A percentile compares a stretch with the other conserved stretches of the same genome.
Conservation (phyloP, 495 filamentous ascomycete species). For the Thozetella sp. region DNA sequence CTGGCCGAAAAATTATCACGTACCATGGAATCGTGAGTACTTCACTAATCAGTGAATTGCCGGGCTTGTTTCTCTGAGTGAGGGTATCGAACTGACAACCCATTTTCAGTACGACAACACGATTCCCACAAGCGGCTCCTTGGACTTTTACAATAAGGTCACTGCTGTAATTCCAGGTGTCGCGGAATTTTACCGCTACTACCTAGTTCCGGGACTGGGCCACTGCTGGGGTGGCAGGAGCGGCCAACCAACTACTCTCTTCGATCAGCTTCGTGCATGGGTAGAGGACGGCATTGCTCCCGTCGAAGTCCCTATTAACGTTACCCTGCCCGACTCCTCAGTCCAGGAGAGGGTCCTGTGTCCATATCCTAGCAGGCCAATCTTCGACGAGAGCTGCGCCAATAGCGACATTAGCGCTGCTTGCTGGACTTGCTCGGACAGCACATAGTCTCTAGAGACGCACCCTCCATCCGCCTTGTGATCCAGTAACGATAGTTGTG, state of each 20-base stretch:
- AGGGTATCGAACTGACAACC: neutral
- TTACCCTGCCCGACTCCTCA: slow-evolving; percentile 10
- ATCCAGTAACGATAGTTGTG: no score
- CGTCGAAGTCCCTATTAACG: slow-evolving; percentile 7
- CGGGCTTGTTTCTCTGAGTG: neutral
- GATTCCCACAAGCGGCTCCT: slow-evolving; percentile 20
- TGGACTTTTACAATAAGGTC: slow-evolving; percentile 26
- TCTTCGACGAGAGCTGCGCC: slow-evolving; percentile 10
- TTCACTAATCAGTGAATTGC: neutral
- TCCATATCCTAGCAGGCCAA: slow-evolving; percentile 19
- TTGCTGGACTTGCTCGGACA: no score
- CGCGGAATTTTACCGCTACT: slow-evolving; percentile 28
- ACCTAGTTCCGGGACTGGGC: slow-evolving; percentile 26
- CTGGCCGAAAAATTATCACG: slow-evolving; percentile 44
- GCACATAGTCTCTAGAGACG: no score
- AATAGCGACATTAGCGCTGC: no score
- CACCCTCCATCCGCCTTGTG: no score
- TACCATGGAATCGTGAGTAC: slow-evolving; percentile 7
- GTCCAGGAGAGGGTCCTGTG: slow-evolving; percentile 20
- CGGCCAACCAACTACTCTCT: slow-evolving; percentile 20
- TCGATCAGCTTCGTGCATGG: slow-evolving; percentile 28
- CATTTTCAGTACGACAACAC: slow-evolving; percentile 22
- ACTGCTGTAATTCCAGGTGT: slow-evolving; percentile 8
- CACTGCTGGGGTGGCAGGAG: slow-evolving; percentile 29
- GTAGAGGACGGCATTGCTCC: slow-evolving; percentile 35